Evolutionary conservation across 768 basidiomycete species (phyloP).

Genomic region (Mycena belliarum): DNA sequence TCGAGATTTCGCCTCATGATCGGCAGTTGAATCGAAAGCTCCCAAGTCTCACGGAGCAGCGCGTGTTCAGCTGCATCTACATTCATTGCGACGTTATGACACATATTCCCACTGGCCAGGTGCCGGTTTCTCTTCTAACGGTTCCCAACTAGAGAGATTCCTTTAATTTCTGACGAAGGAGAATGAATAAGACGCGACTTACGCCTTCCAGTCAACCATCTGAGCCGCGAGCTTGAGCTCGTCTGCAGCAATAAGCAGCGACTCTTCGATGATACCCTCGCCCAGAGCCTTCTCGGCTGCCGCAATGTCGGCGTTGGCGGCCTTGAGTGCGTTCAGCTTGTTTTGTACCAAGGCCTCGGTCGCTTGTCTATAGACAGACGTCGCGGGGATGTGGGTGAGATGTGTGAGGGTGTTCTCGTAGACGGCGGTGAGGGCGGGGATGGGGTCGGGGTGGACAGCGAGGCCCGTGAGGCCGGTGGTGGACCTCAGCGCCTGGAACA

Average conservation of each 20-base stretch:
- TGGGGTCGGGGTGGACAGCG: conserved; percentile 78
- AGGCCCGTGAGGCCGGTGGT: conserved; percentile 90
- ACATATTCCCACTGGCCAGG: conserved; percentile 89
- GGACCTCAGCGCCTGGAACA: conserved; percentile 66
- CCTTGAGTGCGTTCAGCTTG: conserved; percentile 73
- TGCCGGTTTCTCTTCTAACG: conserved; percentile 77
- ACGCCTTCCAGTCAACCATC: conserved; percentile 98
- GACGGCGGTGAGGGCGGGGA: conserved; percentile 73
- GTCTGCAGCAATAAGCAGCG: conserved; percentile 77
- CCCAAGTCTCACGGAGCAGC: no score
- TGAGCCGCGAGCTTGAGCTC: conserved; percentile 76
- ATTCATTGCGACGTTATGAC: conserved; percentile 27
- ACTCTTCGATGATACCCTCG: conserved; percentile 87
- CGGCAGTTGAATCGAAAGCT: no score
- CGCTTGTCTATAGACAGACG: conserved; percentile 88
- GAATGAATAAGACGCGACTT: conserved; percentile 38
- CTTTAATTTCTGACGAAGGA: conserved; percentile 1
- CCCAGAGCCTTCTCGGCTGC: conserved; percentile 73
- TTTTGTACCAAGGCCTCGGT: conserved; percentile 82
- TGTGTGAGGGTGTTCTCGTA: conserved; percentile 77
- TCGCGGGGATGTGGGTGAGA: conserved; percentile 71
- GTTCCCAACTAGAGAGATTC: conserved; percentile 71
- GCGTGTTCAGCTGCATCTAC: not conserved
- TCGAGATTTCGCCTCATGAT: no score
- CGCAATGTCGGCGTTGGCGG: conserved; percentile 63